phyloP scores from a whole-genome alignment of 305 asterid species.

The Withania somnifera region DNA sequence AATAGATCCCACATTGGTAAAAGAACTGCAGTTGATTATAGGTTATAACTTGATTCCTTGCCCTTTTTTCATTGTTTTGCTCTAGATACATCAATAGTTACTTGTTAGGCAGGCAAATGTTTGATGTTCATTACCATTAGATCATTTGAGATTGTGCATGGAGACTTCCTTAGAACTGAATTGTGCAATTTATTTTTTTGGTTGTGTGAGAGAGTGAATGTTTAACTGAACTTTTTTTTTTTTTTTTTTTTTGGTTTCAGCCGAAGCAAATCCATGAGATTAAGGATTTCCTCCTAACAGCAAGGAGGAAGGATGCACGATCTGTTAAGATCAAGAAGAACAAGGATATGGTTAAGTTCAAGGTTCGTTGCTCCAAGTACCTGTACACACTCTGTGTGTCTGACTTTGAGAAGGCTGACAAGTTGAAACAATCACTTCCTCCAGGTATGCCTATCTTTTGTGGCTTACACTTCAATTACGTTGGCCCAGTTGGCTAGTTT shows the following conservation, averaged over 20 bases:
- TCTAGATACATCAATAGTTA: neutral
- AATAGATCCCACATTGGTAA: neutral
- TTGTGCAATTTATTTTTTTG: accelerated
- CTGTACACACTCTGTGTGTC: conserved; percentile 8
- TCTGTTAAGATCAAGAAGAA: conserved; percentile 9
- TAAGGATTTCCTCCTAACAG: conserved; percentile 13
- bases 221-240: neutral
- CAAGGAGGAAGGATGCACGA: conserved; percentile 11
- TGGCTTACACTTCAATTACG: no score
- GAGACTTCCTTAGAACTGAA: neutral
- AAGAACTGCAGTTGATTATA: neutral
- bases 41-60: neutral
- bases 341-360: conserved; percentile 11
- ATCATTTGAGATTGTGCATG: neutral
- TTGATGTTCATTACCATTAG: neutral
- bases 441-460: conserved; percentile 9
- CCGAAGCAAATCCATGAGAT: conserved; percentile 12
- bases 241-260: neutral
- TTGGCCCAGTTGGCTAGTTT: no score
- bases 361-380: conserved; percentile 15
- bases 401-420: conserved; percentile 8
- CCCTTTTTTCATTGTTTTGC: neutral
- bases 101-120: neutral
- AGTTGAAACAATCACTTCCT: conserved; percentile 12
- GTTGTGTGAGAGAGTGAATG: neutral